Percentiles rank a stretch among this genome's conserved stretches.
Conservation (phyloP, 148 eudicot genomes). For the Drosera capensis region DNA sequence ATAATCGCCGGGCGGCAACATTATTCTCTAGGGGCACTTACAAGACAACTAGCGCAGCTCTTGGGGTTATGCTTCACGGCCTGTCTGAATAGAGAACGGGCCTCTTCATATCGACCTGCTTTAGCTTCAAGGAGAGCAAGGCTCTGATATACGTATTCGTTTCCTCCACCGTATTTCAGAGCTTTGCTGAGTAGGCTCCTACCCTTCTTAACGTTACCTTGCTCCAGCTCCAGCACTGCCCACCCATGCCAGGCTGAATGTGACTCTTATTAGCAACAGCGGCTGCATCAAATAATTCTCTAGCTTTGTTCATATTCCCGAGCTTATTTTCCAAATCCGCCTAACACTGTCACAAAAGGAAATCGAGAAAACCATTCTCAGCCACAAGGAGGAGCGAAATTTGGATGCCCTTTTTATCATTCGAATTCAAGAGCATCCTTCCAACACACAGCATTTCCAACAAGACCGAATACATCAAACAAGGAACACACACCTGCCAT, state of each 20-base stretch:
- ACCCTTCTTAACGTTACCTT: conserved; percentile 78
- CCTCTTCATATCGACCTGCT: conserved; percentile 79
- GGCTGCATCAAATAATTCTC: conserved; percentile 90
- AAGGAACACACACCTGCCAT: conserved; percentile 56
- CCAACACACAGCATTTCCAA: too few species aligned
- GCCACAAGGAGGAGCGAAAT: too few species aligned
- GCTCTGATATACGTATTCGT: conserved; percentile 86
- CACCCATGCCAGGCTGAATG: conserved; percentile 98
- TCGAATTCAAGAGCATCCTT: too few species aligned
- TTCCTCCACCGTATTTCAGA: conserved; percentile 71
- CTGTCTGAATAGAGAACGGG: conserved; percentile 75
- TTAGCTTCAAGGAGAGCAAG: conserved; percentile 85
- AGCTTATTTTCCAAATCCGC: conserved; percentile 78
- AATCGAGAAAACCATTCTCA: too few species aligned
- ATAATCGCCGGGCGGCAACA: conserved; percentile 50
- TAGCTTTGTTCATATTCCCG: conserved; percentile 72
- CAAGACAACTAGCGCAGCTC: conserved; percentile 99
- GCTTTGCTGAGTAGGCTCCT: conserved; percentile 79
- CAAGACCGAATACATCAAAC: not conserved
- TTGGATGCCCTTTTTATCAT: too few species aligned
- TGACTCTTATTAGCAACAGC: conserved; percentile 95
- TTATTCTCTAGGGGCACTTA: conserved; percentile 58
- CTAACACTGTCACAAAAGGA: conserved; percentile 72
- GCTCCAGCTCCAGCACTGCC: conserved; percentile 88
- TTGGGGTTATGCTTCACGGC: conserved; percentile 82